A percentile compares a stretch with the other conserved stretches of the same genome.
These are phyloP conservation scores for Suhomyces atakaporum DNA, from an alignment of 1,139 yeast species.

Conservation along the genomic window DNA sequence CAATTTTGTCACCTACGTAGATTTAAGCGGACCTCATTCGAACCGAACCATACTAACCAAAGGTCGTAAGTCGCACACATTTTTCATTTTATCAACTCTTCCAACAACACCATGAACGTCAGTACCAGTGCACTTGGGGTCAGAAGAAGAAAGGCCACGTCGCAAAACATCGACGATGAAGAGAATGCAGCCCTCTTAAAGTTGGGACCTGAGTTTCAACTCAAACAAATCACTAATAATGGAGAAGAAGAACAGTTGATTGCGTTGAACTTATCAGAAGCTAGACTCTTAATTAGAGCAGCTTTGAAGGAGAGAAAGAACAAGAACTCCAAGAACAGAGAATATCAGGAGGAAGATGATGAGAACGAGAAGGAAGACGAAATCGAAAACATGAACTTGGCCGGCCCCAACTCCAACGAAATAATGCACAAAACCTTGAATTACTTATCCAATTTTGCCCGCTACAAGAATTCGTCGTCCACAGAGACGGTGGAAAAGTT, in stretches of 20 bases:
- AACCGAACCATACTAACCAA: too few species aligned
- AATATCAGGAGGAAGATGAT: constrained; percentile 38
- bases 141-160: constrained; percentile 62
- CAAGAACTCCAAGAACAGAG: constrained; percentile 36
- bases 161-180: constrained; percentile 72
- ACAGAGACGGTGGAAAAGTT: constrained; percentile 91
- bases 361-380: constrained; percentile 59
- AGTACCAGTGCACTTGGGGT: constrained; percentile 88
- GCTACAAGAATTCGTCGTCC: constrained; percentile 90
- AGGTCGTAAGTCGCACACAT: too few species aligned
- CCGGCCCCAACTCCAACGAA: constrained; percentile 60
- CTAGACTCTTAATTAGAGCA: constrained; percentile 85
- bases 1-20: too few species aligned
- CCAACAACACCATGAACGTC: constrained; percentile 60
- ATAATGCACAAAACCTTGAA: constrained; percentile 91
- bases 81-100: constrained; percentile 7
- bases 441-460: constrained; percentile 79
- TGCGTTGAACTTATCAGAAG: constrained; percentile 85
- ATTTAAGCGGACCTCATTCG: too few species aligned
- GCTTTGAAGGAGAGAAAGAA: constrained; percentile 79
- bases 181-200: constrained; percentile 87
- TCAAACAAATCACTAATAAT: constrained; percentile 75
- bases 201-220: constrained; percentile 89
- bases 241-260: constrained; percentile 78
- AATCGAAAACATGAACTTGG: constrained; percentile 67